phyloP scores from a whole-genome alignment of 1,139 yeast species.

The Scheffersomyces lignicola region DNA sequence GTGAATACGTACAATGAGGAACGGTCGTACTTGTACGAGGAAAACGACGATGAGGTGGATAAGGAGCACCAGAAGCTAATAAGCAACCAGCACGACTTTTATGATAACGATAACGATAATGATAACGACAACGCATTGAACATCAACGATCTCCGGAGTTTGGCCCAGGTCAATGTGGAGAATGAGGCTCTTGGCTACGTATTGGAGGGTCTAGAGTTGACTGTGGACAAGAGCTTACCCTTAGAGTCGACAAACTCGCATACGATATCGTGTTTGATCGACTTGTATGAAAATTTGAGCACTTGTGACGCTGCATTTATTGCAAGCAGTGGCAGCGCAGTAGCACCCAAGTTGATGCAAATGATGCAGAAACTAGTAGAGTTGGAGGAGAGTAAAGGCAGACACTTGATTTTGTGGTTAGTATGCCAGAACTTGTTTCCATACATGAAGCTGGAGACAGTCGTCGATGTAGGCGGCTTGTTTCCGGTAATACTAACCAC shows the following conservation, averaged over 20 bases:
- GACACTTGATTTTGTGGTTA: background rate
- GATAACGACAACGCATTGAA: slow-evolving; percentile 11
- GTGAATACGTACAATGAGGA: slow-evolving; percentile 20
- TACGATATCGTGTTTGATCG: slow-evolving; percentile 17
- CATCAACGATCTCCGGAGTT: slow-evolving; percentile 21
- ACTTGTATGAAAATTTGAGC: no score
- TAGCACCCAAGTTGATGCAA: no score
- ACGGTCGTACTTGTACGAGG: slow-evolving; percentile 22
- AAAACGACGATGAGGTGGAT: slow-evolving; percentile 7
- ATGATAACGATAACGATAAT: slow-evolving; percentile 9
- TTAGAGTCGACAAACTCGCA: slow-evolving; percentile 13
- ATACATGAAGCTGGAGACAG: background rate
- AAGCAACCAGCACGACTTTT: slow-evolving; percentile 13
- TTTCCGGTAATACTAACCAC: background rate
- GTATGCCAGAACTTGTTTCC: background rate
- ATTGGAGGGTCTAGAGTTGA: slow-evolving; percentile 19
- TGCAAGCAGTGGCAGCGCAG: no score
- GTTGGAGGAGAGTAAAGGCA: background rate
- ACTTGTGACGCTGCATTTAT: no score
- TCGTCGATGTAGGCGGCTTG: background rate
- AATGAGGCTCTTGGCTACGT: slow-evolving; percentile 17
- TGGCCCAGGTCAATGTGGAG: slow-evolving; percentile 11
- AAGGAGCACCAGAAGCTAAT: slow-evolving; percentile 9
- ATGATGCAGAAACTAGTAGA: no score
- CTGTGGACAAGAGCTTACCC: background rate